Evolutionary conservation across 768 basidiomycete species (phyloP).

Genomic region (Sporobolomyces roseus): DNA sequence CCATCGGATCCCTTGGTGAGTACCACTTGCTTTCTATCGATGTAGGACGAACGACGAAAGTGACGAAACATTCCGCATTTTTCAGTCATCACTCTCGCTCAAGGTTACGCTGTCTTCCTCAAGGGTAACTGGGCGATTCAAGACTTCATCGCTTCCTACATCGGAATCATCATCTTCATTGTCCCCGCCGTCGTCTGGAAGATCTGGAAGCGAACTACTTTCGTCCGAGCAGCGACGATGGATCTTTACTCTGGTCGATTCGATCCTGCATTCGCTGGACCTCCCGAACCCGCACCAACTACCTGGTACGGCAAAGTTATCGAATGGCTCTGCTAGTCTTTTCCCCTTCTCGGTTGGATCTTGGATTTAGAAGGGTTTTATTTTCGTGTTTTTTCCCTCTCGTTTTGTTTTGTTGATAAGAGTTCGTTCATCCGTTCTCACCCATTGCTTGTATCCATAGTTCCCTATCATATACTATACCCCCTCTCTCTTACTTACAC

Average conservation of each 20-base stretch:
- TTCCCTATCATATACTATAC: no score
- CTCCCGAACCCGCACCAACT: constrained; percentile 13
- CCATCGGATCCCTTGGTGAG: constrained; percentile 45
- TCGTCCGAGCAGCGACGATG: constrained; percentile 24
- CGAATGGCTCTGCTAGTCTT: constrained; percentile 29
- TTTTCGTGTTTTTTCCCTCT: not conserved
- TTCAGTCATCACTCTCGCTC: constrained; percentile 39
- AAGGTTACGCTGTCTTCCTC: constrained; percentile 50
- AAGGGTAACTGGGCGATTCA: constrained; percentile 48
- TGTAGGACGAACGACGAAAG: no score
- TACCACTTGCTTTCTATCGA: no score
- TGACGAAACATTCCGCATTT: not conserved
- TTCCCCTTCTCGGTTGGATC: not conserved
- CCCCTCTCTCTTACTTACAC: no score
- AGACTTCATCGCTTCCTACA: constrained; percentile 49
- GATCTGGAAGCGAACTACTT: constrained; percentile 30
- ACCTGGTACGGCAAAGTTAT: constrained; percentile 28
- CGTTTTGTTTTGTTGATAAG: not conserved
- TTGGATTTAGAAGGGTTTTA: not conserved
- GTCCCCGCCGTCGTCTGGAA: constrained; percentile 49
- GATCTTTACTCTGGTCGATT: constrained; percentile 30
- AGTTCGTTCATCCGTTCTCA: constrained; percentile 24
- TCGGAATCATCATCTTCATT: constrained; percentile 49
- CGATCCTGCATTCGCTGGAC: constrained; percentile 13
- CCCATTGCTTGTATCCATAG: not conserved